These are phyloP conservation scores for Sporobolomyces roseus DNA, from an alignment of 768 basidiomycete species.

Conservation along the genomic window DNA sequence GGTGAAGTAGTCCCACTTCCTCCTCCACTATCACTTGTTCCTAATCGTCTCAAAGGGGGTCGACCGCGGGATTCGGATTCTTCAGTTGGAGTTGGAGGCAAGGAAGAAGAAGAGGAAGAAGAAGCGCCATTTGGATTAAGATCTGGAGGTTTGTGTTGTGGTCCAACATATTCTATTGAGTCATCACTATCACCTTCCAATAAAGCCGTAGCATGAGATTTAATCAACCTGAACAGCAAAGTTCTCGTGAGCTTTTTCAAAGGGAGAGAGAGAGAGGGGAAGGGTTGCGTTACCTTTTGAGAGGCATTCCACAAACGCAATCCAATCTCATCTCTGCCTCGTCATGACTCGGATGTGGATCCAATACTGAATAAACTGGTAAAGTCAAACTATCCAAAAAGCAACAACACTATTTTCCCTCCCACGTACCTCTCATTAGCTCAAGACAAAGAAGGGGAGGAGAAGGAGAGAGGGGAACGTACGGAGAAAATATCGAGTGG, in stretches of 20 bases:
- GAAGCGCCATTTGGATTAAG: neutral
- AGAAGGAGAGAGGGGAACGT: neutral
- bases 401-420: slow-evolving; percentile 42
- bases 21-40: neutral
- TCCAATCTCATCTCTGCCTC: slow-evolving; percentile 25
- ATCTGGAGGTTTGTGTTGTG: too few species aligned
- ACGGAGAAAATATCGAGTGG: slow-evolving; percentile 33
- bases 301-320: slow-evolving; percentile 25
- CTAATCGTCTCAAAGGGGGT: neutral
- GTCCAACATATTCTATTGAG: slow-evolving; percentile 30
- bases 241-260: neutral
- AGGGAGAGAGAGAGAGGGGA: neutral
- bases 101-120: too few species aligned
- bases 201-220: slow-evolving; percentile 22
- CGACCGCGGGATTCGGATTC: slow-evolving; percentile 25
- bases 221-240: too few species aligned
- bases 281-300: slow-evolving; percentile 15
- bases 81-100: slow-evolving; percentile 12
- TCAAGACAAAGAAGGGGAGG: neutral
- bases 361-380: slow-evolving; percentile 36
- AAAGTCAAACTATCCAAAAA: slow-evolving; percentile 40
- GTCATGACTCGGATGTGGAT: slow-evolving; percentile 33
- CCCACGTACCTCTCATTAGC: neutral
- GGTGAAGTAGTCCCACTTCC: neutral
- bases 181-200: slow-evolving; percentile 16